phyloP scores from a whole-genome alignment of 164 flowering plant species.

The Euptelea pleiosperma region DNA sequence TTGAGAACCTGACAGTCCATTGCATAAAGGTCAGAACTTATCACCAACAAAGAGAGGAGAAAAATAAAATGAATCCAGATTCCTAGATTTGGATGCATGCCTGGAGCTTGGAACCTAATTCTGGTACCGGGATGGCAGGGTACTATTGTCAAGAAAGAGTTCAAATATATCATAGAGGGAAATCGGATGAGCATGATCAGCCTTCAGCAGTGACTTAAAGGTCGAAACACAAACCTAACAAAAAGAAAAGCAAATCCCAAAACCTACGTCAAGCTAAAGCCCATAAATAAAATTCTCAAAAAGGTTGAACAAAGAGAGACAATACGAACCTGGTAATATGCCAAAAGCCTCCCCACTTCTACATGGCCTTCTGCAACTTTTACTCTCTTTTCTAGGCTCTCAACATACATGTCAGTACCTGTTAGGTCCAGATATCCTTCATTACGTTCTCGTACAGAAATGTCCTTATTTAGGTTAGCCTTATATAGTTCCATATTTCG shows the following conservation, averaged over 20 bases:
- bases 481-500: background rate
- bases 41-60: too few species aligned
- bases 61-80: too few species aligned
- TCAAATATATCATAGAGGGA: too few species aligned
- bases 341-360: constrained; percentile 90
- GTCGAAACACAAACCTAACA: background rate
- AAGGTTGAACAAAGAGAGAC: constrained; percentile 1
- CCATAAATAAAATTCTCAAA: background rate
- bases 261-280: background rate
- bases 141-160: too few species aligned
- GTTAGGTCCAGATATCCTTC: constrained; percentile 17
- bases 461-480: background rate
- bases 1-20: too few species aligned
- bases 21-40: too few species aligned
- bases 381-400: constrained; percentile 48
- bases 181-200: background rate
- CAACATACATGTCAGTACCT: constrained; percentile 37
- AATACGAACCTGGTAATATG: constrained; percentile 71
- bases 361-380: constrained; percentile 83
- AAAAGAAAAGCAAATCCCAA: background rate
- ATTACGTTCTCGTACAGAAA: constrained; percentile 10
- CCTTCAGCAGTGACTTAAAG: background rate
- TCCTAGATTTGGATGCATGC: background rate
- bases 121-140: too few species aligned
- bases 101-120: constrained; percentile 4